Base-by-base conservation (phyloP, 768 basidiomycete genomes). In the Candolleomyces aberdarensis region DNA sequence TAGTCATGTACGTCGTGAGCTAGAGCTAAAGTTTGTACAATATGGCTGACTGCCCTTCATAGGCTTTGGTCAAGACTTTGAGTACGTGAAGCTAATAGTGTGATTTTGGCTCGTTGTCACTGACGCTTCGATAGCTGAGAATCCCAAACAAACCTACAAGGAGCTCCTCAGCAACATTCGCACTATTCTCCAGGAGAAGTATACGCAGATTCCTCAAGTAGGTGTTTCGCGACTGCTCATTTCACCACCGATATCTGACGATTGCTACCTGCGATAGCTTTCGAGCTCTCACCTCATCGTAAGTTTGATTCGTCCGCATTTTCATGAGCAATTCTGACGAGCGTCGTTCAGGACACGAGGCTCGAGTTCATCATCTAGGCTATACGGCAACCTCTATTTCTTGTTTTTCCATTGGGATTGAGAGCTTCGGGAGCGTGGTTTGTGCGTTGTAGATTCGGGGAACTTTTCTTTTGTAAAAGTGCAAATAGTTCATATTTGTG, bases 61-160 rank as follows among this genome's bases (percentile, higher is more conserved):
- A 36, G 36, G 58, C 50, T 3, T n/a, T 59, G 11, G 49, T 51
- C 29, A 59, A 59, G 44, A 22, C 29, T 52, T 29, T 60, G 22
- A 54, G 50, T 54, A 14, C 36, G 59, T 31, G n/a, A 15, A 31
- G 19, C 50, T 10, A n/a, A 1, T 51, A 20, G 48, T 50, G 10
- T 51, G 55, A 60, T 46, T 52, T 17, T 14, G 46, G 11, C 49
- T 39, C 15, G 29, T 52, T n/a, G 44, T 43, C 26, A 52, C 55
- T 17, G 26, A 52, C 53, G 26, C 14, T 29, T 53, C 41, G 76
- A 71, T 77, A 79, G 58, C 73, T 61, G 50, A 78, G 69, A 72
- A 68, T 60, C 62, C 67, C n/a, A 67, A 73, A 46, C 71, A 70
- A 51, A 74, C 67, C 65, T 74, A 73, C 49, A 70, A 74, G 49